Evolutionary conservation across 2,329 filamentous ascomycete genomes (phyloP), one percentile per base, ranked within the genome.

Genomic region (Nectriaceae sp.): DNA sequence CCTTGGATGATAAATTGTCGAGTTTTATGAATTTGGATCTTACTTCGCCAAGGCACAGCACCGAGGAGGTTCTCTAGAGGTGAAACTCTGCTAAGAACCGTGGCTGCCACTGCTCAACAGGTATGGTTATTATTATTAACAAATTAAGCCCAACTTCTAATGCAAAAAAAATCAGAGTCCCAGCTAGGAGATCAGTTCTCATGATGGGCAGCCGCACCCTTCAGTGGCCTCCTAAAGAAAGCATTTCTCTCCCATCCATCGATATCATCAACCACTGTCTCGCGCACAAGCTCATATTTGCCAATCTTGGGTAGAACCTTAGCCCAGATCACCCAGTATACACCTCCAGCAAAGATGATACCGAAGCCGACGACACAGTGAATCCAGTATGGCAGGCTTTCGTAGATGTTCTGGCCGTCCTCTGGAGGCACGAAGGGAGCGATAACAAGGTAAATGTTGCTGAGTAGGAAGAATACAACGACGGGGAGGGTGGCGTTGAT

Each of bases 221-320:
- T 29, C 24, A 29, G 13, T 13, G 24, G 24, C 24, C 24, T 29
- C 24, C 13, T 29, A 2, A 72, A 66, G 59, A 85, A 84, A 3
- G 79, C 72, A 45, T 70, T 80, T 24, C 79, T 71, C 56, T 83
- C 82, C 84, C 84, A 87, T 2, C 84, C 83, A 62, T 87, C 83
- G 36, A 80, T 74, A 0, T 74, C 74, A 51, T 83, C 79, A 6
- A 85, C 65, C 2, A 75, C 64, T 0, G 70, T 73, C 65, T 84
- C 77, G 47, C 78, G 74, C 3, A 82, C 73, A 10, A 88, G 71
- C 56, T 80, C 73, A 58, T 87, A 83, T 0, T 61, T 60, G 13
- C 79, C 79, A 24, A 82, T 51, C 59, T 70, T 74, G 45, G 80
- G 80, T 29, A 82, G 52, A 4, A 82, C 57, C 31, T 75, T 60